phyloP scores from a whole-genome alignment of 768 basidiomycete genomes.

The Boletus fagicola region DNA sequence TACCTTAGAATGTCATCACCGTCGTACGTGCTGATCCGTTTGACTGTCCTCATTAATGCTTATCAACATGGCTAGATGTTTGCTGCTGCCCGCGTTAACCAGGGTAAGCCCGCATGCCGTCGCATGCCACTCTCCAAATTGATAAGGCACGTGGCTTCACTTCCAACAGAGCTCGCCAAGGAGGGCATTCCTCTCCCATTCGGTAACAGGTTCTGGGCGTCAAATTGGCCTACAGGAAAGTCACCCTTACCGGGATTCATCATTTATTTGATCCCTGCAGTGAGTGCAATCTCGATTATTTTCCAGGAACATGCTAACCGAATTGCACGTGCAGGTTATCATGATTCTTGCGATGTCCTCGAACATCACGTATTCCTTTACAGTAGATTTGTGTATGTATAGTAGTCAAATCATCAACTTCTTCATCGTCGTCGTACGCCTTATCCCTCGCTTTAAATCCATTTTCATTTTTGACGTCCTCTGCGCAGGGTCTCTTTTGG shows the following conservation, averaged over 20 bases:
- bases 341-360: slow-evolving; percentile 54
- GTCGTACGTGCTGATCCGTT: slow-evolving; percentile 18
- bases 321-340: slow-evolving; percentile 38
- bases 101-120: slow-evolving; percentile 31
- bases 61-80: slow-evolving; percentile 40
- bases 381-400: slow-evolving; percentile 48
- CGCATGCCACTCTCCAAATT: background rate
- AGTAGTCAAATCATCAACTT: slow-evolving; percentile 55
- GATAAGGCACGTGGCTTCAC: background rate
- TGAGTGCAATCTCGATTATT: slow-evolving; percentile 15
- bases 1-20: slow-evolving; percentile 32
- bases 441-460: slow-evolving; percentile 28
- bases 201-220: slow-evolving; percentile 58
- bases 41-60: background rate
- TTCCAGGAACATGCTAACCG: background rate
- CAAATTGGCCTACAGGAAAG: slow-evolving; percentile 58
- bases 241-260: slow-evolving; percentile 54
- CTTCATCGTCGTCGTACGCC: slow-evolving; percentile 50
- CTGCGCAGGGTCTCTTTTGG: slow-evolving; percentile 52
- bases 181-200: slow-evolving; percentile 62
- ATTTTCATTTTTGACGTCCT: background rate
- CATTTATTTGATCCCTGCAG: slow-evolving; percentile 52
- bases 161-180: slow-evolving; percentile 50
- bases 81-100: slow-evolving; percentile 51
- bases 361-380: slow-evolving; percentile 54